These are phyloP conservation scores for Colletotrichum abscissum DNA, from an alignment of 2,329 filamentous ascomycete genomes.

Conservation along the genomic window DNA sequence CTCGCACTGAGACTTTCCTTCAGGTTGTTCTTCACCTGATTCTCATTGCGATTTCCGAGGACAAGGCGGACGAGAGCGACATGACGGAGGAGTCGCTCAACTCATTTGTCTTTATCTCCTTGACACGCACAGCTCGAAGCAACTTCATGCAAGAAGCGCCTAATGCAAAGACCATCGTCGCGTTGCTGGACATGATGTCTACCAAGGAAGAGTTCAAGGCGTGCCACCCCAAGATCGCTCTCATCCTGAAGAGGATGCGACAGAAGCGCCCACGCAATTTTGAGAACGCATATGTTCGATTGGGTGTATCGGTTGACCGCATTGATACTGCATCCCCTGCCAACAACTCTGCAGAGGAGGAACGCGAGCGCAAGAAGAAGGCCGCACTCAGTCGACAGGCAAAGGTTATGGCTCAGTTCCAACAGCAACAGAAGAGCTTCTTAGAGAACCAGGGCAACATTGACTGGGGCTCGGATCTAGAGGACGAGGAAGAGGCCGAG, in stretches of 20 bases:
- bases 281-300: conserved; percentile 70
- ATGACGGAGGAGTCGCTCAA: conserved; percentile 57
- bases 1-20: conserved; percentile 89
- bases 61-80: conserved; percentile 69
- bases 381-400: conserved; percentile 91
- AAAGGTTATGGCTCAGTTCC: conserved; percentile 96
- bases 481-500: conserved; percentile 80
- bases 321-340: conserved; percentile 88
- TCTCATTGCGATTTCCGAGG: conserved; percentile 87
- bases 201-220: conserved; percentile 81
- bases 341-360: conserved; percentile 73
- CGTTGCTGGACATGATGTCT: conserved; percentile 71
- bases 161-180: conserved; percentile 70
- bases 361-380: conserved; percentile 87
- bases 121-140: conserved; percentile 72
- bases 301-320: conserved; percentile 78
- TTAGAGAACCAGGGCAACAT: conserved; percentile 87
- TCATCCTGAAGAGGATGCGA: conserved; percentile 86
- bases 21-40: conserved; percentile 91
- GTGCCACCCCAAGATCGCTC: conserved; percentile 84
- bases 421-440: conserved; percentile 96
- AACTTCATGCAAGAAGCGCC: conserved; percentile 70
- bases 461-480: conserved; percentile 85
- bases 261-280: conserved; percentile 83
- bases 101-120: conserved; percentile 80